Base-by-base conservation (phyloP, 169 alveolate genomes). In the Pseudocohnilembus persalinus region DNA sequence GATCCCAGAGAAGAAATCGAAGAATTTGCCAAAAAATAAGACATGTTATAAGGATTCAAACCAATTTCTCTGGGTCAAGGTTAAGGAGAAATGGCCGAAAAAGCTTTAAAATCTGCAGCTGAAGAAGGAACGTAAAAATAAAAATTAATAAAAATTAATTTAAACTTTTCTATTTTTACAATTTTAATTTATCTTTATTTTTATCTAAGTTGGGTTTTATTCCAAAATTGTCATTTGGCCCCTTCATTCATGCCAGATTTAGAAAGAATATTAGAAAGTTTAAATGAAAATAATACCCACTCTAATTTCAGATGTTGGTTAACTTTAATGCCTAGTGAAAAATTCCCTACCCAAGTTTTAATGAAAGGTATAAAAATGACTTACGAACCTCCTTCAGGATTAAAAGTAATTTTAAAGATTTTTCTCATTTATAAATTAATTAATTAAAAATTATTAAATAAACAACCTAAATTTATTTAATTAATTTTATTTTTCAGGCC, bases 371-470 rank as follows among this genome's bases (percentile, higher is more conserved):
- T 96, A 73, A 98, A 98, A 88, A 93, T 97, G 85, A 97, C 99
- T 72, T 96, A 95, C 81, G 99, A 98, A 82, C 98, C 99, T 11
- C 99, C 99, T 15, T 95, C 97, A 88, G 99, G 99, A 26, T 90
- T 98, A 77, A 95, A 95, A 81, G 68, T 49, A 95, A 94, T 93
- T 94, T 76, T 83, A 95, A 29, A 94, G 88, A 65, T 87, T 97
- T 73, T 88, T 97, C 0, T 96, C 93, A 77, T 81, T 87, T 64
- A 24, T 49, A 34, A 29, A 74, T 73, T 33, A 35, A n/a, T n/a
- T n/a, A n/a, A n/a, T n/a, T n/a, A n/a, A n/a, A n/a, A n/a, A n/a
- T n/a, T n/a, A n/a, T n/a, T n/a, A n/a, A n/a, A n/a, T n/a, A n/a
- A n/a, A n/a, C n/a, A n/a, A n/a, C n/a, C n/a, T n/a, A n/a, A n/a